Evolutionary conservation across 805 yeast genomes (phyloP), one percentile per base, ranked within the genome.

Genomic region (Hanseniaspora pseudoguilliermondii): DNA sequence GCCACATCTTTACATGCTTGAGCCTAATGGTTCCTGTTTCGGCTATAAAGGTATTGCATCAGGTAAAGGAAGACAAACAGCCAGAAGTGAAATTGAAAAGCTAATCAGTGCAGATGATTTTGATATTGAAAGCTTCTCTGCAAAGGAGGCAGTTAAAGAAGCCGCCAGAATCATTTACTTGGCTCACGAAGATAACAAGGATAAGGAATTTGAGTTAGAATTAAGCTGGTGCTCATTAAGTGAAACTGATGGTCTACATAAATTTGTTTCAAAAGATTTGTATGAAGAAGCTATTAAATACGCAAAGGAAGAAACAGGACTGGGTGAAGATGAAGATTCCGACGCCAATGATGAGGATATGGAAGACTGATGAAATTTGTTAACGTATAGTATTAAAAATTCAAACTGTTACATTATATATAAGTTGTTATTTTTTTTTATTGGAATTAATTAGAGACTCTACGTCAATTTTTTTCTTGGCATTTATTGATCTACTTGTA

Each of bases 1-100:
- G 21, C 97, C 91, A 69, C 51, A 46, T 18, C 77, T 93, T 63
- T 91, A 84, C 72, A 93, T 91, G 97, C 76, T 93, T 58, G 99
- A 93, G 69, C 98, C 99, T 63, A 86, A 95, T 68, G 99, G 99
- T 59, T 75, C 88, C 0, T 88, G 83, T 66, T 95, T 98, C 97
- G 99, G 99, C 52, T 93, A 93, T 72, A 77, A 79, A 55, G 98
- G 96, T 59, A 95, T 96, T 41, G 98, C 99, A 18, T 81, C 97
- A 4, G 99, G 99, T 60, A 93, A 91, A 69, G 99, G 99, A 49
- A 82, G 97, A 70, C 99, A 93, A 71, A 80, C 87, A n/a, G 98
- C 98, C 50, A 91, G 91, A 72, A 85, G 91, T 32, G 98, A 93
- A 71, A 78, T 93, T 62, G 99, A 93, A 71, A 93, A 93, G 70